Evolutionary conservation across 441 rosid genomes (phyloP).

Genomic region (Populus trichocarpa): DNA sequence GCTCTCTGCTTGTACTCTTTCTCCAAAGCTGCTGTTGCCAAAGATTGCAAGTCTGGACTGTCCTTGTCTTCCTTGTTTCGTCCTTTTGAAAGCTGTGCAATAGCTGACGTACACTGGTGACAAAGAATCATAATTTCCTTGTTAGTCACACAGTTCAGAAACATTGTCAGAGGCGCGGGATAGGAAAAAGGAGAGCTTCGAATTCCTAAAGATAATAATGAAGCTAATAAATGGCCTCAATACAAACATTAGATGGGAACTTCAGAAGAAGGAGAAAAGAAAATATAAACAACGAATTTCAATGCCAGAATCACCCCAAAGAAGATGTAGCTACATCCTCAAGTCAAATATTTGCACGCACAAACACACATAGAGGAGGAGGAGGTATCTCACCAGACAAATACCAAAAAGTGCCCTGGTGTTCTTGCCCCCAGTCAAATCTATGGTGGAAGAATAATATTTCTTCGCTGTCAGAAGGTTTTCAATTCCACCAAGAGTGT

Average conservation of each 20-base stretch:
- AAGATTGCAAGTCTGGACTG: conserved; percentile 68
- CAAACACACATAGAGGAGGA: neutral
- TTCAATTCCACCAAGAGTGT: conserved; percentile 91
- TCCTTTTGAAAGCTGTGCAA: conserved; percentile 73
- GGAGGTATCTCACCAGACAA: conserved; percentile 70
- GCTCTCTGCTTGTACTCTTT: conserved; percentile 85
- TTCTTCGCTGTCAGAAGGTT: conserved; percentile 83
- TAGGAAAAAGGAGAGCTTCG: neutral
- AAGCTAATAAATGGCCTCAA: neutral
- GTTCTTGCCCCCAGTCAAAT: conserved; percentile 91
- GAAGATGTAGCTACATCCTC: neutral
- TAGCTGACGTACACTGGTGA: conserved; percentile 74
- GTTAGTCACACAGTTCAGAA: conserved; percentile 8
- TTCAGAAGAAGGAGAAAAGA: neutral
- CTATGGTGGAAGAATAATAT: conserved; percentile 81
- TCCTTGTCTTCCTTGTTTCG: conserved; percentile 88
- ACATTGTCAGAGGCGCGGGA: neutral
- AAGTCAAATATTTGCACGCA: neutral
- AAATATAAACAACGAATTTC: neutral
- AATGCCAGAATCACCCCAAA: neutral
- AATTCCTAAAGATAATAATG: neutral
- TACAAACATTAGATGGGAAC: neutral
- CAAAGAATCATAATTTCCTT: neutral
- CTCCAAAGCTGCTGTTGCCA: conserved; percentile 70
- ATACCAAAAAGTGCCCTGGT: conserved; percentile 85